phyloP scores from a whole-genome alignment of 208 protist species.

The Crithidia fasciculata region DNA sequence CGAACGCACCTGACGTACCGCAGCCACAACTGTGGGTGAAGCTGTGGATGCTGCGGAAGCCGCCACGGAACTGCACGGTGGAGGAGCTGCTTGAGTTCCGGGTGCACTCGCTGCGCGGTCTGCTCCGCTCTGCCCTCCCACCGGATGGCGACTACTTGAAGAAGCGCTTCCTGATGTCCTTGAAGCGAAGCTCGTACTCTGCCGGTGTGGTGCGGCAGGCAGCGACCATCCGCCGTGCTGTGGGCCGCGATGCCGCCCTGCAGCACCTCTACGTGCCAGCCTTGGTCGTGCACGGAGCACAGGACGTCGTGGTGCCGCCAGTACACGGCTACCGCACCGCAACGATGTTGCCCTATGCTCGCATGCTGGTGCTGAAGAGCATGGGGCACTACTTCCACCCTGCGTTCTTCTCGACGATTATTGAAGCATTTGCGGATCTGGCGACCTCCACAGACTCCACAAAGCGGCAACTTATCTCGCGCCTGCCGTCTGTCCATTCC shows the following conservation, averaged over 20 bases:
- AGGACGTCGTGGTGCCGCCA: conserved; percentile 77
- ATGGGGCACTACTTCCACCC: conserved; percentile 91
- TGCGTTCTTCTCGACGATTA: conserved; percentile 66
- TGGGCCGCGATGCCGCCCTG: conserved; percentile 55
- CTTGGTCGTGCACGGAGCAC: conserved; percentile 74
- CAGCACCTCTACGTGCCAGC: conserved; percentile 46
- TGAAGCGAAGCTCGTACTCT: conserved; percentile 63
- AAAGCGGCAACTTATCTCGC: background rate
- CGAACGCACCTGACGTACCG: conserved; percentile 71
- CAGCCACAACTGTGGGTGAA: conserved; percentile 76
- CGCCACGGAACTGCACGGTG: conserved; percentile 58
- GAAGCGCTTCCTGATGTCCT: conserved; percentile 59
- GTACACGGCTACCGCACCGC: conserved; percentile 80
- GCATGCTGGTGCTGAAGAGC: conserved; percentile 66
- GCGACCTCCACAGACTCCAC: conserved; percentile 34
- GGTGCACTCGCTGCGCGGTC: conserved; percentile 45
- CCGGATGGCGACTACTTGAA: conserved; percentile 72
- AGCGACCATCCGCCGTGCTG: conserved; percentile 56
- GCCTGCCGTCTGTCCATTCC: conserved; percentile 7
- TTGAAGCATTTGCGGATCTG: conserved; percentile 45
- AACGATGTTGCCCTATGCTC: conserved; percentile 53
- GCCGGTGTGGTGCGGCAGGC: conserved; percentile 74
- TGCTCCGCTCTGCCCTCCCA: conserved; percentile 56
- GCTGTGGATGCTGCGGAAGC: conserved; percentile 74
- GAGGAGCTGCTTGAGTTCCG: conserved; percentile 80